phyloP scores from a whole-genome alignment of 305 asterid species.

The Fraxinus albicans region DNA sequence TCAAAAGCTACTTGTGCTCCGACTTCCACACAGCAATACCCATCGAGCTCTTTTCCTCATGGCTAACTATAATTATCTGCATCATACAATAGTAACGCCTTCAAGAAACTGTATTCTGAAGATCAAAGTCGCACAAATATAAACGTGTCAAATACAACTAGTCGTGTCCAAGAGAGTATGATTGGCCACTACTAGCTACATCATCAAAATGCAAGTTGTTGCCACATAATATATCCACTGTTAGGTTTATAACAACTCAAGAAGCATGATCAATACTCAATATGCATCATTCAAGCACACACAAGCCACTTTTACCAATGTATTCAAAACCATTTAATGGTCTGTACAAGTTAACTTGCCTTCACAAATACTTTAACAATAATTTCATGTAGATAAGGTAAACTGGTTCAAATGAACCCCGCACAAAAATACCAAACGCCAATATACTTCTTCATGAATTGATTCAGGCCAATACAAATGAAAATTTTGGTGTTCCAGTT shows the following conservation, averaged over 20 bases:
- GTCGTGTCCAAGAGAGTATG: background rate
- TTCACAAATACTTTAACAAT: background rate
- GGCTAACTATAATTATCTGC: slow-evolving; percentile 51
- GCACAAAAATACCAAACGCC: background rate
- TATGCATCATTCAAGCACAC: background rate
- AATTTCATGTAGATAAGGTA: background rate
- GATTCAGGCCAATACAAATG: background rate
- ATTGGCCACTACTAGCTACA: background rate
- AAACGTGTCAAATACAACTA: background rate
- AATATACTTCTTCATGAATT: background rate
- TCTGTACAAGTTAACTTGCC: background rate
- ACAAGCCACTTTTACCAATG: slow-evolving; percentile 1
- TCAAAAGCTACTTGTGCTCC: slow-evolving; percentile 19
- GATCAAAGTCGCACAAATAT: background rate
- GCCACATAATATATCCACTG: background rate
- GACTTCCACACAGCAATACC: slow-evolving; percentile 23
- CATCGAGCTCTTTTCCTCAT: slow-evolving; percentile 7
- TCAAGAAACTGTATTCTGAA: background rate
- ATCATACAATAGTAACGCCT: slow-evolving; percentile 19
- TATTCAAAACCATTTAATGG: background rate
- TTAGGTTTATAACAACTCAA: background rate
- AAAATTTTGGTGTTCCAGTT: background rate
- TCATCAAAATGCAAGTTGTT: background rate
- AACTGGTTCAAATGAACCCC: background rate
- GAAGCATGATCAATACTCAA: background rate